phyloP scores from a whole-genome alignment of 2,329 filamentous ascomycete genomes.

The Ceratocystis variospora region DNA sequence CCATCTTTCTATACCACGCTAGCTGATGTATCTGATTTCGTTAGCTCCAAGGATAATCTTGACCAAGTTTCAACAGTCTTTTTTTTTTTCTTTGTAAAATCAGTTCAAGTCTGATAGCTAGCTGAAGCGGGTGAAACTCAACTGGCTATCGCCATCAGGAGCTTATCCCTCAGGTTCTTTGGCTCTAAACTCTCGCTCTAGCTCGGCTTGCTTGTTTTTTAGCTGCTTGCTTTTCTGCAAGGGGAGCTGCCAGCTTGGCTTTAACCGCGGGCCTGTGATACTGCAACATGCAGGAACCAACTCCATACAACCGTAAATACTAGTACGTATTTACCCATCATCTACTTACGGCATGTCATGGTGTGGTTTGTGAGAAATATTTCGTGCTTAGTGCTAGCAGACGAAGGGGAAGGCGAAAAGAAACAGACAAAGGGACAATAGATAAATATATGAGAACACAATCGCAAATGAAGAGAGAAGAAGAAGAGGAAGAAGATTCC shows the following conservation, averaged over 20 bases:
- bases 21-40: conserved; percentile 5
- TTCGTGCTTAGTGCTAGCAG: not conserved
- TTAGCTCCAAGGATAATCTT: not conserved
- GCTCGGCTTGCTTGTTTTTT: not conserved
- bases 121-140: no score
- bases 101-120: no score
- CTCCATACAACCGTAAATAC: not conserved
- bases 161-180: not conserved
- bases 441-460: not conserved
- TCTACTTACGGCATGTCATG: not conserved
- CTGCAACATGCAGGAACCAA: conserved; percentile 3
- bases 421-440: not conserved
- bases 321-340: not conserved
- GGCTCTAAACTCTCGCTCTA: not conserved
- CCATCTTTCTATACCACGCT: not conserved
- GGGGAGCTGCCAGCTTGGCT: not conserved
- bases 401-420: not conserved
- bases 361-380: not conserved
- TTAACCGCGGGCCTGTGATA: conserved; percentile 3
- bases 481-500: not conserved
- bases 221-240: conserved; percentile 1
- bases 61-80: not conserved
- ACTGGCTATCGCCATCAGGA: not conserved
- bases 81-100: no score
- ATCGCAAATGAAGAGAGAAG: not conserved